A percentile compares a stretch with the other conserved stretches of the same genome.
Evolutionary conservation across 345 rosid species (phyloP).

Genomic region (Linum trigynum): DNA sequence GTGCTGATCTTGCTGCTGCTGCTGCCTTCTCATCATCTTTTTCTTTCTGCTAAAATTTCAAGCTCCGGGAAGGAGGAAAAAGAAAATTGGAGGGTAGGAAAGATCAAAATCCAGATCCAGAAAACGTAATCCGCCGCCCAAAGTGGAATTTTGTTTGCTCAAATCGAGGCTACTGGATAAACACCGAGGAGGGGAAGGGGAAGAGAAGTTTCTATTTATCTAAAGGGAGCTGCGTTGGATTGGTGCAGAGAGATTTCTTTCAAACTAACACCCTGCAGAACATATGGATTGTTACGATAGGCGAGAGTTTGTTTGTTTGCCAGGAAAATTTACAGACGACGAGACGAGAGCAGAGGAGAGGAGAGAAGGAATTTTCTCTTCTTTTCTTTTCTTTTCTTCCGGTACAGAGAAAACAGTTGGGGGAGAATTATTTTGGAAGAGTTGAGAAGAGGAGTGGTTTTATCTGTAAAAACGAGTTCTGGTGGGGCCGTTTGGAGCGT

Average conservation of each 20-base stretch:
- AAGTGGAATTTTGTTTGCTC: slow-evolving; percentile 9
- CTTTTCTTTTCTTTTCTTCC: not conserved
- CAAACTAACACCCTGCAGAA: not conserved
- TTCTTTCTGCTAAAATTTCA: not conserved
- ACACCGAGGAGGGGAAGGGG: not conserved
- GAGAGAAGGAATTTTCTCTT: not conserved
- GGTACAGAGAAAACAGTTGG: slow-evolving; percentile 10
- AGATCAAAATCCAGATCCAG: not conserved
- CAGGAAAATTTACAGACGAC: slow-evolving; percentile 14
- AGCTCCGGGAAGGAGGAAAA: not conserved
- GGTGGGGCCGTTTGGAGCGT: slow-evolving; percentile 1
- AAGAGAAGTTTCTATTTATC: slow-evolving; percentile 17
- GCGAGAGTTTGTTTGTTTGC: slow-evolving; percentile 25
- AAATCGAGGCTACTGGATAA: slow-evolving; percentile 33
- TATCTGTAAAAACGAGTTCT: not conserved
- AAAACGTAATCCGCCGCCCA: not conserved
- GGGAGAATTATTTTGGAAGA: not conserved
- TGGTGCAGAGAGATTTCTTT: not conserved
- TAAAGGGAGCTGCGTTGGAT: not conserved
- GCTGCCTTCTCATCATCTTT: slow-evolving; percentile 42
- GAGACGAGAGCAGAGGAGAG: slow-evolving; percentile 7
- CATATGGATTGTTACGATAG: slow-evolving; percentile 5
- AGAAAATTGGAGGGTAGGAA: not conserved
- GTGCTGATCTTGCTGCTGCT: slow-evolving; percentile 34
- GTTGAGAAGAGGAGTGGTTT: not conserved